A percentile compares a stretch with the other conserved stretches of the same genome.
phyloP scores from a whole-genome alignment of 768 basidiomycete genomes.

The Russula emetica region DNA sequence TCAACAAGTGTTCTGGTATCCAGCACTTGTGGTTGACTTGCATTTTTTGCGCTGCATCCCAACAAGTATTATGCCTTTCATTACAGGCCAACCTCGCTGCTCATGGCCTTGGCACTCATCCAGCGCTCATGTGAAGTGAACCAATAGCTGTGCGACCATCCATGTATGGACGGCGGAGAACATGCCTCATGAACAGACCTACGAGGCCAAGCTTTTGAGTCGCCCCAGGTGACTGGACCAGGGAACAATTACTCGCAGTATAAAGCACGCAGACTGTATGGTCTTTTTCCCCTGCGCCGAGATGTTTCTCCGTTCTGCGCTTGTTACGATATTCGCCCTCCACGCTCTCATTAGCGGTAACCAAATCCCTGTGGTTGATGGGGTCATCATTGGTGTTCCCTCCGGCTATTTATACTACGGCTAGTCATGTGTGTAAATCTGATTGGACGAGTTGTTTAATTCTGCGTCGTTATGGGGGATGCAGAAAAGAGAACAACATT shows the following conservation, averaged over 20 bases:
- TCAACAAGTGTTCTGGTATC: too few relatives aligned
- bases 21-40: too few relatives aligned
- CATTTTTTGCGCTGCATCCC: too few relatives aligned
- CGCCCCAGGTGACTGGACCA: background rate
- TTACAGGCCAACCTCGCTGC: too few relatives aligned
- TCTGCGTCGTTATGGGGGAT: background rate
- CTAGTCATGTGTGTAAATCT: background rate
- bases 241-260: background rate
- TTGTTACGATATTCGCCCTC: slow-evolving; percentile 27
- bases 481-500: background rate
- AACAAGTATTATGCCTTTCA: too few relatives aligned
- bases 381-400: slow-evolving; percentile 46
- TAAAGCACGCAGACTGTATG: background rate
- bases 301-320: slow-evolving; percentile 26
- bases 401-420: background rate
- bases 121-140: too few relatives aligned
- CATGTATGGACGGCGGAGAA: too few relatives aligned
- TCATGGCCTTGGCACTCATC: too few relatives aligned
- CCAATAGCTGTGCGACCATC: too few relatives aligned
- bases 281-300: slow-evolving; percentile 7
- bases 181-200: too few relatives aligned
- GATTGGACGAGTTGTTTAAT: background rate
- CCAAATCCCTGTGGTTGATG: slow-evolving; percentile 48
- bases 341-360: slow-evolving; percentile 31
- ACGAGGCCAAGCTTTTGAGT: background rate